These are phyloP conservation scores for Chytridiales sp. DNA, from an alignment of 371 early-diverging fungal species.

Conservation along the genomic window DNA sequence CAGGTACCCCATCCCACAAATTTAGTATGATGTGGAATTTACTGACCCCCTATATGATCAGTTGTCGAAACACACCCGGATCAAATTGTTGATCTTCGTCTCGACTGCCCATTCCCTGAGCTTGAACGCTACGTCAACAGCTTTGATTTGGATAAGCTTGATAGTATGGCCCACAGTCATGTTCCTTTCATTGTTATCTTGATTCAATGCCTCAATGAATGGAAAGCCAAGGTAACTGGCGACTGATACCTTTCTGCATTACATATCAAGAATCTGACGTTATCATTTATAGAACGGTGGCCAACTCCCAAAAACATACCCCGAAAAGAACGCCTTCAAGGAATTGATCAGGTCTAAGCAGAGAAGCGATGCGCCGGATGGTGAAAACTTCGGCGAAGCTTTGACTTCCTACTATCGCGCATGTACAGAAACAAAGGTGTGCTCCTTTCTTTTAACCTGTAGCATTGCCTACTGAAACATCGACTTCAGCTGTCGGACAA, in stretches of 20 bases:
- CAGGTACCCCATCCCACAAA: conserved; percentile 38
- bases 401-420: conserved; percentile 52
- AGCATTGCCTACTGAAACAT: neutral
- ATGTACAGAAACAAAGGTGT: conserved; percentile 32
- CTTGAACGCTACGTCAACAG: conserved; percentile 58
- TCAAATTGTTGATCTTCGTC: conserved; percentile 70
- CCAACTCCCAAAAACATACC: conserved; percentile 55
- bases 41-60: conserved; percentile 7
- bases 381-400: conserved; percentile 91
- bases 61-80: conserved; percentile 91
- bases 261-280: neutral
- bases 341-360: conserved; percentile 47
- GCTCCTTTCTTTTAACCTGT: too few relatives aligned
- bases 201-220: conserved; percentile 67
- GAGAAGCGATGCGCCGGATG: conserved; percentile 53
- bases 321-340: conserved; percentile 68
- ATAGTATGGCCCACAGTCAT: conserved; percentile 65
- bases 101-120: conserved; percentile 77
- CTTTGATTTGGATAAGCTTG: conserved; percentile 66
- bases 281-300: conserved; percentile 33
- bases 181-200: conserved; percentile 85
- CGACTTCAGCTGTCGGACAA: conserved; percentile 22
- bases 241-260: neutral
- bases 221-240: conserved; percentile 52
- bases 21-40: neutral